phyloP scores from a whole-genome alignment of 371 early-diverging fungal species.

The Actinomortierella ambigua region DNA sequence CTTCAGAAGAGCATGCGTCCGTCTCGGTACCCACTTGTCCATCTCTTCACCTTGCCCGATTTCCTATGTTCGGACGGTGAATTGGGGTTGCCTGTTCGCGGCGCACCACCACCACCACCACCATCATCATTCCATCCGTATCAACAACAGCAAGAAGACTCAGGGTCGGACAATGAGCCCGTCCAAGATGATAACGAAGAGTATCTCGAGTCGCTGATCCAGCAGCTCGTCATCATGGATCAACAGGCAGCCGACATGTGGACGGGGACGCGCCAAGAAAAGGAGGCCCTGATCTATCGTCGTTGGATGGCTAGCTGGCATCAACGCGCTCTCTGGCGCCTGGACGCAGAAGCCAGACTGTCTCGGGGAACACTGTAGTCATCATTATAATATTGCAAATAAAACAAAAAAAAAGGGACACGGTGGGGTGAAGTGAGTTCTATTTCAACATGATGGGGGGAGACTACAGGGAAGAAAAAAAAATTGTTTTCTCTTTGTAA shows the following conservation, averaged over 20 bases:
- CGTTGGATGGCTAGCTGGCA: slow-evolving; percentile 41
- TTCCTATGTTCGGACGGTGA: slow-evolving; percentile 9
- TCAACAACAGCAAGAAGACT: too few species aligned
- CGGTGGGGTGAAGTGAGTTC: too few species aligned
- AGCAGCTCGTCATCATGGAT: slow-evolving; percentile 2
- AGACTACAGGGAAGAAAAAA: too few species aligned
- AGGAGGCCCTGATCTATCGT: slow-evolving; percentile 24
- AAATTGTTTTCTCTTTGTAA: too few species aligned
- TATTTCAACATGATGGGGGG: too few species aligned
- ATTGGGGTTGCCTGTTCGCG: neutral
- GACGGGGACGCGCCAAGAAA: slow-evolving; percentile 4
- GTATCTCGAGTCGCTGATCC: neutral
- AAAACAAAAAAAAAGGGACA: too few species aligned
- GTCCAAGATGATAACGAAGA: neutral
- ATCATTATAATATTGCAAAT: too few species aligned
- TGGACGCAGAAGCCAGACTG: too few species aligned
- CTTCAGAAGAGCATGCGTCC: slow-evolving; percentile 10
- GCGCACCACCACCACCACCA: neutral
- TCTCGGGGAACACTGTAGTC: too few species aligned
- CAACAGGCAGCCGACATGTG: slow-evolving; percentile 14
- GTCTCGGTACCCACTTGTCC: slow-evolving; percentile 27
- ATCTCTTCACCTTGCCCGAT: slow-evolving; percentile 27
- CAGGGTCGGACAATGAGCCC: slow-evolving; percentile 7
- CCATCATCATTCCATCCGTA: neutral
- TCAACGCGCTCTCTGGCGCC: slow-evolving; percentile 4